phyloP scores from a whole-genome alignment of 2,329 filamentous ascomycete genomes.

The Lasiodiplodia sp. region DNA sequence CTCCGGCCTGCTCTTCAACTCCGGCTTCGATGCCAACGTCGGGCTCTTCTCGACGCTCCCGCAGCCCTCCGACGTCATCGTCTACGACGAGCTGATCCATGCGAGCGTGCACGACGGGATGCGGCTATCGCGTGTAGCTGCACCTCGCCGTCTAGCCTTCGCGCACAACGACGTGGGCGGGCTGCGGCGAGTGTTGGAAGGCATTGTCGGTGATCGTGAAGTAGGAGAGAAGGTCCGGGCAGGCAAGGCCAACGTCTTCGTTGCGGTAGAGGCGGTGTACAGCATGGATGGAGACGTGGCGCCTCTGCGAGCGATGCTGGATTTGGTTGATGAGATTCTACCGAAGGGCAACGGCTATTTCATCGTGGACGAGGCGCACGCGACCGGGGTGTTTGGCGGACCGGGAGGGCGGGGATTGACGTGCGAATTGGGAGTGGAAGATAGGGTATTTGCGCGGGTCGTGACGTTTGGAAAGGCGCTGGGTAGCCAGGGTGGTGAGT shows the following conservation, averaged over 20 bases:
- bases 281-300: slow-evolving; percentile 84
- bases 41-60: slow-evolving; percentile 58
- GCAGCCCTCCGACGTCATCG: slow-evolving; percentile 58
- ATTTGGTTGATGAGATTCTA: slow-evolving; percentile 63
- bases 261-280: slow-evolving; percentile 58
- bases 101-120: slow-evolving; percentile 83
- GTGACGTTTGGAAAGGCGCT: slow-evolving; percentile 74
- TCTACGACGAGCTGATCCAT: slow-evolving; percentile 80
- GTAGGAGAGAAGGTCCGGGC: slow-evolving; percentile 35
- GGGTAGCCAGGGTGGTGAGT: slow-evolving; percentile 71
- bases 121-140: slow-evolving; percentile 63
- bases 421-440: slow-evolving; percentile 63
- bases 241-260: slow-evolving; percentile 38
- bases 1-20: slow-evolving; percentile 67
- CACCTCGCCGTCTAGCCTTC: slow-evolving; percentile 59
- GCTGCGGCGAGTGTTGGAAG: slow-evolving; percentile 42
- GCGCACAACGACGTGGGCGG: slow-evolving; percentile 61
- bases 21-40: slow-evolving; percentile 59
- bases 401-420: slow-evolving; percentile 64
- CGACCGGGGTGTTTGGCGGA: slow-evolving; percentile 70
- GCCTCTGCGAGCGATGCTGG: slow-evolving; percentile 67
- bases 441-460: slow-evolving; percentile 64
- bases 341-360: slow-evolving; percentile 67
- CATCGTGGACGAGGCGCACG: slow-evolving; percentile 74
- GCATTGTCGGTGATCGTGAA: slow-evolving; percentile 44